Conservation (phyloP, 1,139 yeast genomes). For the Diutina scorzettiae region DNA sequence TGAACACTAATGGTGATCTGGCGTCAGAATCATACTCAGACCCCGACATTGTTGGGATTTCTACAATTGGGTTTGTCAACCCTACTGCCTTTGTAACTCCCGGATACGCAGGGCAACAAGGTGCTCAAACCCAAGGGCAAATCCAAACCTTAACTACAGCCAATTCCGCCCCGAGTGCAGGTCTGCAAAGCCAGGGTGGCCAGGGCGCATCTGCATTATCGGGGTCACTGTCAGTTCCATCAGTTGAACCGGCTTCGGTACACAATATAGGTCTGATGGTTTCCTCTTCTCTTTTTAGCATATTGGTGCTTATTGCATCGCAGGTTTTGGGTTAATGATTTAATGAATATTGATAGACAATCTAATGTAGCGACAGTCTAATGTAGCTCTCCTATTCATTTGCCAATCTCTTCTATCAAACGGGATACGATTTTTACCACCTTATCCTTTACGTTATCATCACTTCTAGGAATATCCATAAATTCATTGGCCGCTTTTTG, state of each 20-base stretch:
- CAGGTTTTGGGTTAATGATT: not conserved
- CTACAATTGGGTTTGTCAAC: not conserved
- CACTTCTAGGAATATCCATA: too few species aligned
- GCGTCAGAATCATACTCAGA: not conserved
- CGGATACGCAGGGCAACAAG: conserved; percentile 3
- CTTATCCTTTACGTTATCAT: too few species aligned
- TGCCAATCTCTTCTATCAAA: too few species aligned
- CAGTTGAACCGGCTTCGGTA: not conserved
- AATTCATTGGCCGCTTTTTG: too few species aligned
- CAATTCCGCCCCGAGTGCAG: not conserved
- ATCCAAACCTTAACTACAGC: conserved; percentile 2
- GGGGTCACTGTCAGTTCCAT: not conserved
- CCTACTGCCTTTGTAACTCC: not conserved
- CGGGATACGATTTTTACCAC: too few species aligned
- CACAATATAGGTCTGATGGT: not conserved
- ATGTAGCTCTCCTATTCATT: too few species aligned
- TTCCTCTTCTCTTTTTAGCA: not conserved
- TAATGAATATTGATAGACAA: too few species aligned
- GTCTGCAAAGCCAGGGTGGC: not conserved
- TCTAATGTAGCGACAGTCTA: too few species aligned
- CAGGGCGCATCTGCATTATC: not conserved
- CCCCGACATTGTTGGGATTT: not conserved
- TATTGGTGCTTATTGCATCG: conserved; percentile 3
- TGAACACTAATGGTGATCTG: not conserved
- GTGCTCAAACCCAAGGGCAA: conserved; percentile 5